Evolutionary conservation across 2,329 filamentous ascomycete genomes (phyloP).

Genomic region (Dothideomycetes sp.): DNA sequence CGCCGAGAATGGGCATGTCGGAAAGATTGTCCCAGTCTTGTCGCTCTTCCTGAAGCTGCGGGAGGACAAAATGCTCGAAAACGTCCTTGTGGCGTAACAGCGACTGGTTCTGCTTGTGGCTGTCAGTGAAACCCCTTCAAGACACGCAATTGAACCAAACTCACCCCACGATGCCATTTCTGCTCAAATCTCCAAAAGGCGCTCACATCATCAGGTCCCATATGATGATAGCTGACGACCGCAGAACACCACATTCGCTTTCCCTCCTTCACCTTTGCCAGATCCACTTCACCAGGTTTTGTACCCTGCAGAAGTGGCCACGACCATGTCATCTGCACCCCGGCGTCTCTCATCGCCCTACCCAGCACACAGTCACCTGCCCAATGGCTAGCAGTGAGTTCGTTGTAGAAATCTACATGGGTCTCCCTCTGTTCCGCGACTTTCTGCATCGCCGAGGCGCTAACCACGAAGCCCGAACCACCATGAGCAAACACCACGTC

Average conservation of each 20-base stretch:
- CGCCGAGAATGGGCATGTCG: slow-evolving; percentile 5
- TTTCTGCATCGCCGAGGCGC: slow-evolving; percentile 25
- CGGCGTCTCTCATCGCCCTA: slow-evolving; percentile 14
- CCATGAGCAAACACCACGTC: slow-evolving; percentile 29
- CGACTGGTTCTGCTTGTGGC: slow-evolving; percentile 2
- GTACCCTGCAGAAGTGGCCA: slow-evolving; percentile 19
- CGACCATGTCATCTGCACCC: slow-evolving; percentile 11
- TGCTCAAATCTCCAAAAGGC: slow-evolving; percentile 19
- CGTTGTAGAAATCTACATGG: slow-evolving; percentile 22
- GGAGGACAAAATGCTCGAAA: slow-evolving; percentile 16
- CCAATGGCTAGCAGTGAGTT: slow-evolving; percentile 15
- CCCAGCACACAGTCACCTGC: slow-evolving; percentile 19
- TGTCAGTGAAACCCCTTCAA: too few species aligned
- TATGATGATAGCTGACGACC: slow-evolving; percentile 14
- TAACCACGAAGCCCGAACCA: slow-evolving; percentile 32
- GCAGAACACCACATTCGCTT: slow-evolving; percentile 16
- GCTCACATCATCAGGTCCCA: slow-evolving; percentile 12
- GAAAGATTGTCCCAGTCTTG: slow-evolving; percentile 16
- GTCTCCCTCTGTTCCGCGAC: slow-evolving; percentile 25
- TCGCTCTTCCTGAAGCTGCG: slow-evolving; percentile 12
- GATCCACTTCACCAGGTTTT: slow-evolving; percentile 17
- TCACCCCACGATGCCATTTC: slow-evolving; percentile 13
- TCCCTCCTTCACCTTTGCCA: slow-evolving; percentile 1
- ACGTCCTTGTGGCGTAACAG: slow-evolving; percentile 14
- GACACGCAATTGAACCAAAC: too few species aligned